Evolutionary conservation across 768 basidiomycete genomes (phyloP), one percentile per base, ranked within the genome.

Genomic region (Tulasnella sp.): DNA sequence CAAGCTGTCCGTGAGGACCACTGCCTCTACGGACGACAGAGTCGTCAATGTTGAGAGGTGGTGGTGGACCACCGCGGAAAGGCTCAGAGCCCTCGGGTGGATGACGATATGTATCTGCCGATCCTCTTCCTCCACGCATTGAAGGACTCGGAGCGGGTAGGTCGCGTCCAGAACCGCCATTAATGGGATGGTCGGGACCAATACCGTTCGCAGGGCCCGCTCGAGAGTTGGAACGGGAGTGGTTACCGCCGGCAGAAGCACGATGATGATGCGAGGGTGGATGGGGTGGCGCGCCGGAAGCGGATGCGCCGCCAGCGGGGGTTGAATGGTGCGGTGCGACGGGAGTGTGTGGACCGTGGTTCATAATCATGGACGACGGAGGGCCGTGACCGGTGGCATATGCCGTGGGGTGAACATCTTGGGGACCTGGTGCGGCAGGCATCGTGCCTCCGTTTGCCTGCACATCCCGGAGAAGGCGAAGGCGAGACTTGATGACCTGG

Each of bases 351-450:
- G 57, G 5, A 45, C 46, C 57, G 43, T 21, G 14, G 14, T 27
- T 41, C 49, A 50, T 50, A 17, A 56, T 42, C 54, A 56, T 56
- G 27, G 17, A 19, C 37, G 61, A 37, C 37, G 62, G 62, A 7
- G 62, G 62, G 11, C 61, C 61, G 17, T 66, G 69, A 12, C 54
- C 63, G 36, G 55, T 61, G 0, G 88, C 86, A 64, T 96, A 97
- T 4, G 90, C 90, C 2, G 90, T 94, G 1, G 93, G 93, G 65
- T 97, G 93, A 0, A 97, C 93, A 63, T 97, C 93, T 63, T 93
- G 87, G 4, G 93, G 92, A 1, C 85, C 84, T 37, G 93, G 93
- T 6, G 92, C 87, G 39, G 88, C 84, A 12, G 72, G 90, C 6
- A 92, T 71, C 48, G 81, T 79, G 7, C 78, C 76, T 14, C 86